phyloP scores from a whole-genome alignment of 192 early-diverging fungal genomes.

The Coemansia nantahalensis region DNA sequence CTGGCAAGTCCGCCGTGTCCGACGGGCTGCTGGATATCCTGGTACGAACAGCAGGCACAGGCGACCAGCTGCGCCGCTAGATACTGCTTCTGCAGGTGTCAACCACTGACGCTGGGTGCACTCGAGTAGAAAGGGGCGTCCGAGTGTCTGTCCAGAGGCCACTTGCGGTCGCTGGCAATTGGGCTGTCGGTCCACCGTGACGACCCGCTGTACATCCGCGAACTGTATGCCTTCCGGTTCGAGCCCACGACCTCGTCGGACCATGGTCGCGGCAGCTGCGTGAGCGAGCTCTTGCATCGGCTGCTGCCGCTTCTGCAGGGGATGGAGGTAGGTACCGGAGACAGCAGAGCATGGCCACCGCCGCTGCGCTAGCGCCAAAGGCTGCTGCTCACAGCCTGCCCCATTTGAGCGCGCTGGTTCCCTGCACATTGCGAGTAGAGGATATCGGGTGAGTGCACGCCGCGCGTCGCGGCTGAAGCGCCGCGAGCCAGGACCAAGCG shows the following conservation, averaged over 20 bases:
- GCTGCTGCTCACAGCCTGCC: no score
- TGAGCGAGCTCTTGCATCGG: conserved; percentile 2
- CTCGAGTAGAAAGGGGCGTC: conserved; percentile 26
- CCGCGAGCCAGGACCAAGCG: no score
- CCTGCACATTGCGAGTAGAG: background rate
- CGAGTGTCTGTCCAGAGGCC: conserved; percentile 13
- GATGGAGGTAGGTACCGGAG: conserved; percentile 20
- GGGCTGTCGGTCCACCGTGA: conserved; percentile 23
- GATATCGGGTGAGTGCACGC: no score
- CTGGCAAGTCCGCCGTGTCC: conserved; percentile 27
- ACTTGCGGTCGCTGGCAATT: conserved; percentile 24
- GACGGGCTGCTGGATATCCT: conserved; percentile 31
- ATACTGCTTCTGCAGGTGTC: no score
- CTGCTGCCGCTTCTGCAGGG: conserved; percentile 14
- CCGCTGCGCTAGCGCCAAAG: no score
- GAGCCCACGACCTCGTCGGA: background rate
- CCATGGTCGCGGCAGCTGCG: no score
- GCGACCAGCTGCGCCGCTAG: background rate
- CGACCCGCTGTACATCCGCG: conserved; percentile 32
- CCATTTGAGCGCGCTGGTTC: no score
- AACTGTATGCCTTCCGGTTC: conserved; percentile 47
- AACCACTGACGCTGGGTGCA: no score
- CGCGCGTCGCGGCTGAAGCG: no score
- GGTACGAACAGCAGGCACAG: conserved; percentile 3
- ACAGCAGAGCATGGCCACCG: no score